phyloP scores from a whole-genome alignment of 306 rosid genomes.

The Rubus parviflorus region DNA sequence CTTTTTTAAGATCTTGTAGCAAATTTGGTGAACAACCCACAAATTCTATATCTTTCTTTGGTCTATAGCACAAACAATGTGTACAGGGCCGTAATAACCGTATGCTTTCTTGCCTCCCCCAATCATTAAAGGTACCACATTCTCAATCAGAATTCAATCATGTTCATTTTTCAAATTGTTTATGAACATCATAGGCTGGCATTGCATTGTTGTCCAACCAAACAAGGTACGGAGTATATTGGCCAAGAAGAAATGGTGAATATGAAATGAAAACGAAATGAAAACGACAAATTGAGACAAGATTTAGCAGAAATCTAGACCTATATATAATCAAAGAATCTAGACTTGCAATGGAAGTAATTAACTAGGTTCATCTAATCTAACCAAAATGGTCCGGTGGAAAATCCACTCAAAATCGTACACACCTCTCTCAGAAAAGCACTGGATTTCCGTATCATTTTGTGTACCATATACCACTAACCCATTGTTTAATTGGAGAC shows the following conservation, averaged over 20 bases:
- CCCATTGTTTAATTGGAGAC: constrained; percentile 11
- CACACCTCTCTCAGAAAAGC: background rate
- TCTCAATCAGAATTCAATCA: constrained; percentile 31
- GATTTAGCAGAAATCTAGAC: constrained; percentile 33
- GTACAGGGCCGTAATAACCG: constrained; percentile 14
- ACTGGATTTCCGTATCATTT: constrained; percentile 24
- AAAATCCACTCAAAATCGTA: constrained; percentile 12
- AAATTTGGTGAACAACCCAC: constrained; percentile 28
- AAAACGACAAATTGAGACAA: constrained; percentile 19
- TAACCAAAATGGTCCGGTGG: constrained; percentile 14
- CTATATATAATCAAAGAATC: constrained; percentile 21
- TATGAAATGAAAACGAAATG: constrained; percentile 2
- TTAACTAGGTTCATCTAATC: constrained; percentile 17
- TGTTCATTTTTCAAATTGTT: constrained; percentile 1
- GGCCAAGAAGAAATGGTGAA: background rate
- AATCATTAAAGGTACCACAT: constrained; percentile 21
- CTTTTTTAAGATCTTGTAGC: constrained; percentile 30
- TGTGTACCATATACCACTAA: constrained; percentile 23
- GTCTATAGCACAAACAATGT: constrained; percentile 12
- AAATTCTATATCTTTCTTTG: constrained; percentile 10
- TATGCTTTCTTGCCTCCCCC: constrained; percentile 40
- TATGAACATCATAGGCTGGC: constrained; percentile 35
- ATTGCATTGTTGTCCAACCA: constrained; percentile 23
- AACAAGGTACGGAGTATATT: background rate
- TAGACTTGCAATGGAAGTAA: constrained; percentile 17